These are phyloP conservation scores for Coemansia guatemalensis DNA, from an alignment of 192 early-diverging fungal genomes.

Conservation along the genomic window DNA sequence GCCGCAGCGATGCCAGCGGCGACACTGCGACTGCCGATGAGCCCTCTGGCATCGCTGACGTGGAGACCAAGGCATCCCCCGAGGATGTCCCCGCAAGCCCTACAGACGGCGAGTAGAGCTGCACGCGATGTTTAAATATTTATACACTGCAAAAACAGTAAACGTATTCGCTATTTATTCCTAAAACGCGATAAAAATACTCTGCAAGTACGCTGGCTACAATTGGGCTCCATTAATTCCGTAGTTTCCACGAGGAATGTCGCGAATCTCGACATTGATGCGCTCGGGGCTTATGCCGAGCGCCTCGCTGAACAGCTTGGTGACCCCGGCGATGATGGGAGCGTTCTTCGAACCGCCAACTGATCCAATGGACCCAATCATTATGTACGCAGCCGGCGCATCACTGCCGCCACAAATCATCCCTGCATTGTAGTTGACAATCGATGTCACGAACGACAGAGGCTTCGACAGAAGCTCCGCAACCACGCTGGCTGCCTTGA, in stretches of 20 bases:
- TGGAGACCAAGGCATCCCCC: conserved; percentile 1
- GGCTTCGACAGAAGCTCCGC: conserved; percentile 38
- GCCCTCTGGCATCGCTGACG: not conserved
- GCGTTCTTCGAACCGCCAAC: conserved; percentile 22
- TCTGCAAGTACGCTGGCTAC: too few species aligned
- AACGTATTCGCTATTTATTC: too few species aligned
- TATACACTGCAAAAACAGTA: too few species aligned
- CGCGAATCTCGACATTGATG: conserved; percentile 20
- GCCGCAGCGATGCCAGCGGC: not conserved
- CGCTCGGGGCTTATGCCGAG: conserved; percentile 12
- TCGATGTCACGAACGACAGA: conserved; percentile 18
- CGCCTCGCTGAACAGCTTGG: conserved; percentile 13
- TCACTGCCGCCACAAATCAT: conserved; percentile 26
- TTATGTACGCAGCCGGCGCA: conserved; percentile 21
- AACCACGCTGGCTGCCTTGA: conserved; percentile 10
- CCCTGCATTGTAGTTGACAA: conserved; percentile 13
- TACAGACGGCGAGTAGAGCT: not conserved
- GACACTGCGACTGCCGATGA: conserved; percentile 3
- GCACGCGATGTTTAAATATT: not conserved
- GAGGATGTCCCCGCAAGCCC: not conserved
- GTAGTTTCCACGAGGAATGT: conserved; percentile 11
- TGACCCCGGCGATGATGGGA: conserved; percentile 19
- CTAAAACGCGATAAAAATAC: too few species aligned
- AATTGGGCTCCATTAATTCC: conserved; percentile 7
- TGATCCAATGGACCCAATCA: conserved; percentile 21